Conservation (phyloP, 106 monocot species). For the Vanilla planifolia region DNA sequence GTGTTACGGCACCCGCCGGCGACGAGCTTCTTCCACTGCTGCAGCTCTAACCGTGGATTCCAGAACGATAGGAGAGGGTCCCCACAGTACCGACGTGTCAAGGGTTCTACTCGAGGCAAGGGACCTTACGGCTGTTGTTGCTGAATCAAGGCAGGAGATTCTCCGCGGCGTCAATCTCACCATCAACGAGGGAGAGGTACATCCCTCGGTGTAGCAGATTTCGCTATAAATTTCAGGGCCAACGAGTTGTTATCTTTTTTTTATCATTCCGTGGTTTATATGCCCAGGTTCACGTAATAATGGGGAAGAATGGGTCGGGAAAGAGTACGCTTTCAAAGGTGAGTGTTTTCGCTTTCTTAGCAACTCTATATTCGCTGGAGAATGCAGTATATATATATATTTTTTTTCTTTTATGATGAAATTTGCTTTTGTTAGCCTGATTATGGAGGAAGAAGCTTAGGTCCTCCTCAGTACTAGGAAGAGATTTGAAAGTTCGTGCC, state of each 20-base stretch:
- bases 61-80: background rate
- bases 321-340: constrained; percentile 94
- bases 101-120: constrained; percentile 64
- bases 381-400: no score
- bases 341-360: constrained; percentile 6
- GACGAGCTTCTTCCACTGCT: background rate
- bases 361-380: no score
- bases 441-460: no score
- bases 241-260: background rate
- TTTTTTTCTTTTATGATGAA: no score
- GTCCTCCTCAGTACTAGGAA: no score
- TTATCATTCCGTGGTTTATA: constrained; percentile 4
- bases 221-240: no score
- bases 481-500: no score
- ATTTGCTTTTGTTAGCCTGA: no score
- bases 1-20: background rate
- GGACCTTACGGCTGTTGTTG: constrained; percentile 62
- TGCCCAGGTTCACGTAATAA: constrained; percentile 77
- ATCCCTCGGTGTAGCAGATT: background rate
- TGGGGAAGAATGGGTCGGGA: constrained; percentile 97
- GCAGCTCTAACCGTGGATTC: constrained; percentile 1
- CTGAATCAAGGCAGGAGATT: constrained; percentile 59
- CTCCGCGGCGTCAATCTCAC: constrained; percentile 78
- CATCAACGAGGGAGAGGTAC: constrained; percentile 83
- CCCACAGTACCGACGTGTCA: constrained; percentile 6